Conservation (phyloP, 2,329 filamentous ascomycete species). For the Aureobasidium uvarum region DNA sequence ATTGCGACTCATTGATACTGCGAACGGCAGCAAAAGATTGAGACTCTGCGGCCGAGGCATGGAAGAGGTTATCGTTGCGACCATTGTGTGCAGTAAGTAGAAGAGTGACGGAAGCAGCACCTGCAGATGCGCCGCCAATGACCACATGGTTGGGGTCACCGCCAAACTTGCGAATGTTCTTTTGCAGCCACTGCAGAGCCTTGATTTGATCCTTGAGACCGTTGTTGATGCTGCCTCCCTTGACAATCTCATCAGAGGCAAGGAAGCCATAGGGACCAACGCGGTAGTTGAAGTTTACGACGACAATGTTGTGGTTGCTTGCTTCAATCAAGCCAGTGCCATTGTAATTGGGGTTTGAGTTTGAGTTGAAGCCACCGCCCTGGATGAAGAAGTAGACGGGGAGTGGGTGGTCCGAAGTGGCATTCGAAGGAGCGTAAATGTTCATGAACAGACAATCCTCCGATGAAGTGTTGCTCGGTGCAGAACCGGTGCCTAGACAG, state of each 20-base stretch:
- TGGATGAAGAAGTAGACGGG: slow-evolving; percentile 64
- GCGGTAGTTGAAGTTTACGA: slow-evolving; percentile 74
- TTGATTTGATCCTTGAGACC: slow-evolving; percentile 69
- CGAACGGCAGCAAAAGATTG: slow-evolving; percentile 53
- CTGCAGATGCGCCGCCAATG: slow-evolving; percentile 66
- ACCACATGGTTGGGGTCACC: slow-evolving; percentile 67
- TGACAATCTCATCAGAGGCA: slow-evolving; percentile 54
- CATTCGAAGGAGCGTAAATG: slow-evolving; percentile 59
- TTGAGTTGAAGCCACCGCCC: slow-evolving; percentile 50
- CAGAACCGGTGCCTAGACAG: slow-evolving; percentile 38
- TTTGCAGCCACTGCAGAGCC: slow-evolving; percentile 67
- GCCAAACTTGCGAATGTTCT: slow-evolving; percentile 65
- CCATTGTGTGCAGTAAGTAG: slow-evolving; percentile 59
- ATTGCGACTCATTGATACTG: slow-evolving; percentile 51
- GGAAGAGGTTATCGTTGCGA: slow-evolving; percentile 50
- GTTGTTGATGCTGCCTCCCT: slow-evolving; percentile 60
- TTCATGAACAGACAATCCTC: slow-evolving; percentile 72
- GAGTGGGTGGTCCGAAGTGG: slow-evolving; percentile 52
- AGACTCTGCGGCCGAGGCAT: slow-evolving; percentile 55
- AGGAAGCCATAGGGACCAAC: slow-evolving; percentile 74
- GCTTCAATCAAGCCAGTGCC: slow-evolving; percentile 61
- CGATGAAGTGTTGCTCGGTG: slow-evolving; percentile 40
- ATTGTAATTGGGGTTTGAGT: slow-evolving; percentile 54
- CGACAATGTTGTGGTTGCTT: slow-evolving; percentile 60
- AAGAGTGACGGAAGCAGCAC: slow-evolving; percentile 63